Evolutionary conservation across 2,329 filamentous ascomycete species (phyloP), one percentile per base, ranked within the genome.

Genomic region (Arthrinium phaeospermum): DNA sequence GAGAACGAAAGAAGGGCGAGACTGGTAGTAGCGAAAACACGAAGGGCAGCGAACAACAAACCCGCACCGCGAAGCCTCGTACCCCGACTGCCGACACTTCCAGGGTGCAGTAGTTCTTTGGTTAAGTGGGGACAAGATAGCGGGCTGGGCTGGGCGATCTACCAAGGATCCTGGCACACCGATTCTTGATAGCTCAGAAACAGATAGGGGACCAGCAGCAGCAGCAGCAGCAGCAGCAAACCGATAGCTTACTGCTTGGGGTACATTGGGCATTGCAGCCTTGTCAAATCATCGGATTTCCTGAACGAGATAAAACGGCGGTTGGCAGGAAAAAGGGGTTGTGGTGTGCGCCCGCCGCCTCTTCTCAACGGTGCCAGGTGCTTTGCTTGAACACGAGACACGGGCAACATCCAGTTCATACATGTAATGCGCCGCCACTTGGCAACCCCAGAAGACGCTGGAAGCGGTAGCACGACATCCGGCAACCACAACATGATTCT

Each of bases 141-240:
- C 16, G 53, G 10, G 41, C 41, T 44, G 14, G 41, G 45, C 14
- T 46, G 19, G 45, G 51, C 45, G 68, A 69, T 69, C 68, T 45
- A n/a, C 68, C 46, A 69, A 49, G 68, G 68, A 45, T 69, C 68
- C 68, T 53, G 37, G 45, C 68, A 69, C 68, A 51, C 68, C 44
- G 46, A 69, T 47, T 69, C 45, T 47, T 46, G 68, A 51, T 46
- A 24, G 46, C 53, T n/a, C 53, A 61, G 53, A 34, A 57, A 27
- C 53, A 57, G 51, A 57, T 57, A 57, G 51, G 51, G 51, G 49
- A 27, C 37, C 37, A 41, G 19, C 30, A 34, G 27, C 51, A 2
- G 27, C 37, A 41, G 19, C 30, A 34, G 27, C 51, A 2, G 27
- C 27, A 57, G 51, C 27, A 57, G 27, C 16, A 30, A 57, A 12